phyloP scores from a whole-genome alignment of 257 asterid species.

The Nicotiana knightiana region DNA sequence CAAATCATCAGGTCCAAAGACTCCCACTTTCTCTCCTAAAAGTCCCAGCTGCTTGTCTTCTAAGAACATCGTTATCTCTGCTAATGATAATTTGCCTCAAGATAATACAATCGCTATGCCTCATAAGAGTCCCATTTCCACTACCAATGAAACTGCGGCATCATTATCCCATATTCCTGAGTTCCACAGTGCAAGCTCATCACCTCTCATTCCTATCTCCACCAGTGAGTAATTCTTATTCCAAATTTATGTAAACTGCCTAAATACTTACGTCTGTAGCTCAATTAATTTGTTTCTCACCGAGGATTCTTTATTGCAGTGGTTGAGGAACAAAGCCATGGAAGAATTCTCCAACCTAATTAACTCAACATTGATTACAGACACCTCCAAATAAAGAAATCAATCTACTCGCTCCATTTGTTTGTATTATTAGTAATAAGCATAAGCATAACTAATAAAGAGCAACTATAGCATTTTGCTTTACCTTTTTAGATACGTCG shows the following conservation, averaged over 20 bases:
- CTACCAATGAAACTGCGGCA: constrained; percentile 13
- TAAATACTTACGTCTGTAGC: not conserved
- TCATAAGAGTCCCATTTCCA: not conserved
- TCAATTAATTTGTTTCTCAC: not conserved
- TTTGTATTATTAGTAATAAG: not conserved
- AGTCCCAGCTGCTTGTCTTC: not conserved
- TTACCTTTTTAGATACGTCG: not conserved
- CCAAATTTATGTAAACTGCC: not conserved
- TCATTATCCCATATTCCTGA: constrained; percentile 18
- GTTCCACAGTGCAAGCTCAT: constrained; percentile 26
- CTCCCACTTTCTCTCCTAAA: not conserved
- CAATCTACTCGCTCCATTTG: constrained; percentile 3
- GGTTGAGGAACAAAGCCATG: constrained; percentile 59
- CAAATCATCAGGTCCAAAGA: constrained; percentile 10
- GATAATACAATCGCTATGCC: constrained; percentile 4
- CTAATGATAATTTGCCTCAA: not conserved
- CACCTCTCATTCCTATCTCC: constrained; percentile 42
- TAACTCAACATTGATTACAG: constrained; percentile 23
- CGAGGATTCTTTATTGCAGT: constrained; percentile 26
- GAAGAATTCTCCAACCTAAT: constrained; percentile 81
- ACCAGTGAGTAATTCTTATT: constrained; percentile 40
- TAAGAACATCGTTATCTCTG: not conserved
- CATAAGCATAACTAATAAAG: not conserved
- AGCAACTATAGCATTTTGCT: not conserved
- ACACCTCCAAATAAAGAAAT: not conserved